A percentile compares a stretch with the other conserved stretches of the same genome.
Evolutionary conservation across 169 alveolate genomes (phyloP).

Genomic region (Eimeria maxima): DNA sequence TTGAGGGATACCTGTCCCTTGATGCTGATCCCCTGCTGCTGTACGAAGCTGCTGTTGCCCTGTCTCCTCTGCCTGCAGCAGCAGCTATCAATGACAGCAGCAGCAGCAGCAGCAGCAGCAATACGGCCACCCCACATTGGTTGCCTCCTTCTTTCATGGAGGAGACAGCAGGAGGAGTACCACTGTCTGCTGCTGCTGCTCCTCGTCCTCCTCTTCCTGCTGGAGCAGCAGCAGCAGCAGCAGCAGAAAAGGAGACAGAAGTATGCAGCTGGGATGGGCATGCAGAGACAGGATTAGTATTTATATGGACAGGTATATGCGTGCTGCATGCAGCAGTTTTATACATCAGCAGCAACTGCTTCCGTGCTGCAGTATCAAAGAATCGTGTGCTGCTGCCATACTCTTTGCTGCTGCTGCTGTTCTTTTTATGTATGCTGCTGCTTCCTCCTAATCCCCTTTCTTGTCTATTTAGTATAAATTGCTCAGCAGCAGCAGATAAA

Average conservation of each 20-base stretch:
- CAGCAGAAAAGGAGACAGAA: not conserved
- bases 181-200: not conserved
- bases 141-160: no score
- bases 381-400: slow-evolving; percentile 86
- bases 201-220: no score
- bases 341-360: slow-evolving; percentile 89
- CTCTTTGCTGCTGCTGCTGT: slow-evolving; percentile 6
- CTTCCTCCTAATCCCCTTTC: slow-evolving; percentile 41
- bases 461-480: slow-evolving; percentile 68
- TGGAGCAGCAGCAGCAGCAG: slow-evolving; percentile 27
- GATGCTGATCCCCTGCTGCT: no score
- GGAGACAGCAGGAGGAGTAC: not conserved
- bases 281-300: slow-evolving; percentile 89
- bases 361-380: slow-evolving; percentile 86
- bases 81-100: not conserved
- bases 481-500: slow-evolving; percentile 43
- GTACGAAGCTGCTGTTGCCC: not conserved
- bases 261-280: slow-evolving; percentile 89
- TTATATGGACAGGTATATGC: slow-evolving; percentile 91
- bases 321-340: slow-evolving; percentile 91
- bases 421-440: slow-evolving; percentile 1
- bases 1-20: no score
- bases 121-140: not conserved
- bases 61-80: not conserved
- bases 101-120: slow-evolving; percentile 17